phyloP scores from a whole-genome alignment of 306 rosid genomes.

The Vicia faba region DNA sequence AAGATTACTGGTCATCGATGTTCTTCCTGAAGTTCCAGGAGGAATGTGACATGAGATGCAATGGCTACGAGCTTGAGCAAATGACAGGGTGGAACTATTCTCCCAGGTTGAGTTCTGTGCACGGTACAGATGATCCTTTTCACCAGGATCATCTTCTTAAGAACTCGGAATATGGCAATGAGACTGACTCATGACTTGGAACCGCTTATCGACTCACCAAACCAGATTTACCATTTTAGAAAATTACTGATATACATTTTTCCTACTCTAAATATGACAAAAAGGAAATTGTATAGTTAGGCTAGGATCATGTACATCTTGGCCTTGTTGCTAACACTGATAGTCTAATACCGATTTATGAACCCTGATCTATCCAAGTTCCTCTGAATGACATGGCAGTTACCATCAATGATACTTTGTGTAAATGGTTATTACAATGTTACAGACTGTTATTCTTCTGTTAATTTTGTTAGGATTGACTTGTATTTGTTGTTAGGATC shows the following conservation, averaged over 20 bases:
- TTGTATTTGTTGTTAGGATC: background rate
- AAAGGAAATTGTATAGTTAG: constrained; percentile 35
- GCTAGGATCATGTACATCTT: constrained; percentile 21
- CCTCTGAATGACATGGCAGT: background rate
- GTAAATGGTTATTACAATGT: background rate
- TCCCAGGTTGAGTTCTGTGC: constrained; percentile 87
- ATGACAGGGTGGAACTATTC: constrained; percentile 73
- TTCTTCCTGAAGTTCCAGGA: constrained; percentile 80
- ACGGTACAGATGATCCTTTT: constrained; percentile 82
- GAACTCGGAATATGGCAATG: constrained; percentile 49
- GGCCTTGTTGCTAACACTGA: background rate
- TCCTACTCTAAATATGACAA: background rate
- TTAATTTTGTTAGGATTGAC: background rate
- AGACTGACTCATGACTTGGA: constrained; percentile 37
- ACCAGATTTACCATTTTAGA: constrained; percentile 23
- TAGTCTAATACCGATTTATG: background rate
- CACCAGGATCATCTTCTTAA: constrained; percentile 64
- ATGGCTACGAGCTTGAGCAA: constrained; percentile 63
- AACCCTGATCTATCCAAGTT: background rate
- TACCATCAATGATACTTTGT: background rate
- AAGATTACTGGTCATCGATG: constrained; percentile 93
- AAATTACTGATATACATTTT: constrained; percentile 12
- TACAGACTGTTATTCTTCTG: background rate
- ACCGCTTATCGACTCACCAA: background rate
- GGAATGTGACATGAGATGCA: constrained; percentile 60